Evolutionary conservation across 2,329 filamentous ascomycete genomes (phyloP).

Genomic region (Xylaria sp.): DNA sequence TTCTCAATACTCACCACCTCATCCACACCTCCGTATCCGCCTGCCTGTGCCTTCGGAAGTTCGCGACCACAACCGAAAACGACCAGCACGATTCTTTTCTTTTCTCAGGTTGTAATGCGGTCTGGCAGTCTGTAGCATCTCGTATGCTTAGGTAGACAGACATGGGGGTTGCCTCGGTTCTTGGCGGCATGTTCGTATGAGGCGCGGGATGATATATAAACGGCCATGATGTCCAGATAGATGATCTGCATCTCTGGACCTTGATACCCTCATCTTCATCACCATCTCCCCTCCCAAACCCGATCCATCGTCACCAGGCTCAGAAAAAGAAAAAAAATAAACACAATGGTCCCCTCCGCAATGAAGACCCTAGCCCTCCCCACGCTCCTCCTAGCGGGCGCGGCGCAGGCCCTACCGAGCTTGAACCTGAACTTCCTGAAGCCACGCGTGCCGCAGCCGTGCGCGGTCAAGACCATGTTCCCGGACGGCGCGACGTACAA

Average conservation of each 20-base stretch:
- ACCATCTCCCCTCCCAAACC: slow-evolving; percentile 11
- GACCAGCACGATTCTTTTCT: slow-evolving; percentile 15
- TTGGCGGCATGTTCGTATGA: slow-evolving; percentile 20
- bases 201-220: slow-evolving; percentile 25
- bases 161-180: slow-evolving; percentile 20
- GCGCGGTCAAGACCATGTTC: slow-evolving; percentile 23
- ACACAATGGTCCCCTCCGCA: slow-evolving; percentile 19
- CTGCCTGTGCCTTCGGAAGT: slow-evolving; percentile 23
- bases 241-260: slow-evolving; percentile 14
- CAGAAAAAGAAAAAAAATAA: slow-evolving; percentile 15
- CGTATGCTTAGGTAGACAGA: slow-evolving; percentile 20
- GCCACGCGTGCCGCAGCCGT: slow-evolving; percentile 19
- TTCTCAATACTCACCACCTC: slow-evolving; percentile 20
- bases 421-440: slow-evolving; percentile 21
- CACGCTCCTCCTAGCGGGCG: slow-evolving; percentile 22
- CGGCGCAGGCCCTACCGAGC: slow-evolving; percentile 22
- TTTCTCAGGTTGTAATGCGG: slow-evolving; percentile 13
- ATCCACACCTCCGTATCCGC: slow-evolving; percentile 15
- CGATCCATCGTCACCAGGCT: slow-evolving; percentile 16
- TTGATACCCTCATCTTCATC: slow-evolving; percentile 20
- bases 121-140: slow-evolving; percentile 20
- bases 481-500: slow-evolving; percentile 25
- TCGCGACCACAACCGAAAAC: slow-evolving; percentile 19
- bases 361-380: slow-evolving; percentile 26
- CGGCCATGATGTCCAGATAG: slow-evolving; percentile 21